Conservation (phyloP, 2,329 filamentous ascomycete species). For the Nothophoma quercina region DNA sequence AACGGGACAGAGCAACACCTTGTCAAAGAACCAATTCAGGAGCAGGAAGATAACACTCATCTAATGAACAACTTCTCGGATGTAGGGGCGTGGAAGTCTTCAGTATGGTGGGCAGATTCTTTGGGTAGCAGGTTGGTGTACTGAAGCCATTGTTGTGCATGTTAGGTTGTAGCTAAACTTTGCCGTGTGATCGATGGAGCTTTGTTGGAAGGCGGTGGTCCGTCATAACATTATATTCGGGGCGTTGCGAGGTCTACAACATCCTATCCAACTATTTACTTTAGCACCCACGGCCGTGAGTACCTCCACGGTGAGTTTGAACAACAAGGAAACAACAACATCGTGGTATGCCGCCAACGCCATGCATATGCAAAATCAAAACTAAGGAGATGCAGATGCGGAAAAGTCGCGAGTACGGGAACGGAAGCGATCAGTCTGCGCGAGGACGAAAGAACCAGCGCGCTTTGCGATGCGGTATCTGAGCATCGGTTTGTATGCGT, state of each 20-base stretch:
- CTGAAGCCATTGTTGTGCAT: no score
- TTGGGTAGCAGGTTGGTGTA: no score
- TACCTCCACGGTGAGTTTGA: background rate
- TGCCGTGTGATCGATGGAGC: no score
- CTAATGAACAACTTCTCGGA: no score
- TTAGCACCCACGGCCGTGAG: background rate
- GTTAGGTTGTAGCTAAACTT: no score
- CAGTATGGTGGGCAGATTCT: no score
- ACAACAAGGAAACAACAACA: background rate
- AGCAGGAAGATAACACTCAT: no score
- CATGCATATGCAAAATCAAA: slow-evolving; percentile 19
- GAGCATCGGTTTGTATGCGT: slow-evolving; percentile 18
- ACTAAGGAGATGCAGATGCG: slow-evolving; percentile 18
- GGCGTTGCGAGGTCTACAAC: background rate
- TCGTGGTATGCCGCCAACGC: slow-evolving; percentile 12
- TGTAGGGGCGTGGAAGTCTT: no score
- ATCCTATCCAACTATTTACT: slow-evolving; percentile 1
- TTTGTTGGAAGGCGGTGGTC: background rate
- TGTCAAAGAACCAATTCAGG: no score
- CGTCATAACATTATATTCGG: slow-evolving; percentile 3
- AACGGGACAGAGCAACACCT: no score
- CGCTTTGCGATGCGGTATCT: slow-evolving; percentile 17
- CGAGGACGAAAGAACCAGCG: slow-evolving; percentile 11
- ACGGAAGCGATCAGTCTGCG: slow-evolving; percentile 20
- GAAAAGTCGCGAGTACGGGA: slow-evolving; percentile 12